Evolutionary conservation across 495 filamentous ascomycete genomes (phyloP).

Genomic region (Pseudevernia furfuracea): DNA sequence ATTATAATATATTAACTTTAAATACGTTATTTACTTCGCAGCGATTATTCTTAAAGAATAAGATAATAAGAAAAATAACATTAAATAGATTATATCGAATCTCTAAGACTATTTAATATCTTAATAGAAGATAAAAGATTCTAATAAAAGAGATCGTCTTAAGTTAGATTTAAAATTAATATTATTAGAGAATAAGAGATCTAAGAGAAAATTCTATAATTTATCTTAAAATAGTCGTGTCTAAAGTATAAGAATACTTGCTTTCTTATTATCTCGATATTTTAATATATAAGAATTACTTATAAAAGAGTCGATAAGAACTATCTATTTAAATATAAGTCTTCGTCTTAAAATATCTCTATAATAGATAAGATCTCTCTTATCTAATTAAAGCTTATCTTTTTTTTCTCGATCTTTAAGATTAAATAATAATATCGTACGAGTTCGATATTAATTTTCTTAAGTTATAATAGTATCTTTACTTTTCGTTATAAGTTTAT

Average conservation of each 20-base stretch:
- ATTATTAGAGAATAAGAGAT: constrained; percentile 8
- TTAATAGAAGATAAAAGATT: neutral
- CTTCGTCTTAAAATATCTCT: neutral
- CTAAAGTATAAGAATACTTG: constrained; percentile 2
- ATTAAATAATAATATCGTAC: constrained; percentile 7
- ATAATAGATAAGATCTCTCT: neutral
- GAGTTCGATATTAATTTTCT: constrained; percentile 11
- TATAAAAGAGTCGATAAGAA: constrained; percentile 20
- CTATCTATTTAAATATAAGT: constrained; percentile 13
- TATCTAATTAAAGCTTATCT: neutral
- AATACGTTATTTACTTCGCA: constrained; percentile 21
- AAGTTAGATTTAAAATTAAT: neutral
- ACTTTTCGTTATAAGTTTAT: constrained; percentile 24
- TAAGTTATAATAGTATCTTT: constrained; percentile 11
- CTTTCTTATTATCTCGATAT: neutral
- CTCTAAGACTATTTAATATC: neutral
- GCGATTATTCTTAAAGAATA: constrained; percentile 24
- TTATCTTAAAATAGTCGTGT: constrained; percentile 18
- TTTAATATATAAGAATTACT: constrained; percentile 8
- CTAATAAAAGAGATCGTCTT: neutral
- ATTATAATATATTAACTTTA: constrained; percentile 20
- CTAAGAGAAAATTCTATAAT: constrained; percentile 13
- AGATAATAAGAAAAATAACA: constrained; percentile 17
- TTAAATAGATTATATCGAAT: constrained; percentile 12
- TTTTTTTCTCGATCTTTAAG: neutral